Conservation (phyloP, 202 grass and related monocot species). For the Cymbopogon flexuosus region DNA sequence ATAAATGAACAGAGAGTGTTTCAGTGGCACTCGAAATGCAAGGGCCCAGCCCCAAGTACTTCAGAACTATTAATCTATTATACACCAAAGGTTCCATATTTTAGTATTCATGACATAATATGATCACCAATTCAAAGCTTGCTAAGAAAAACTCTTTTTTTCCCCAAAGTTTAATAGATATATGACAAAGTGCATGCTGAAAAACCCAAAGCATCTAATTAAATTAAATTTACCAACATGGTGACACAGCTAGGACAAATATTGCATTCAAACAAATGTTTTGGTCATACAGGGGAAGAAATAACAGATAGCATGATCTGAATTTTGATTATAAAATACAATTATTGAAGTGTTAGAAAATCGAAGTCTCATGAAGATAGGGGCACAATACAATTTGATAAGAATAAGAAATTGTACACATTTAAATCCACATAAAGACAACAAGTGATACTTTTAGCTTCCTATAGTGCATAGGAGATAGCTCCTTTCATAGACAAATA, state of each 20-base stretch:
- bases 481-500: neutral
- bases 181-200: neutral
- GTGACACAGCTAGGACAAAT: neutral
- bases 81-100: neutral
- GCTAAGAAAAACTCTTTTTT: neutral
- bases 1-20: constrained; percentile 12
- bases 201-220: neutral
- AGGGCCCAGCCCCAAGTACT: no score
- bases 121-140: neutral
- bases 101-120: neutral
- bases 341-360: neutral
- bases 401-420: neutral
- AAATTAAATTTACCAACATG: neutral
- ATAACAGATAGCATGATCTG: neutral
- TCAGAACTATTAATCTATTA: neutral
- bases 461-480: neutral
- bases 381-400: neutral
- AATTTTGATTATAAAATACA: neutral
- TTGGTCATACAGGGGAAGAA: neutral
- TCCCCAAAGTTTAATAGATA: neutral
- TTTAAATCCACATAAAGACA: neutral
- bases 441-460: neutral
- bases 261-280: neutral
- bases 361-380: neutral
- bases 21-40: neutral